A percentile compares a stretch with the other conserved stretches of the same genome.
These are phyloP conservation scores for Parathielavia appendiculata DNA, from an alignment of 495 filamentous ascomycete genomes.

Conservation along the genomic window DNA sequence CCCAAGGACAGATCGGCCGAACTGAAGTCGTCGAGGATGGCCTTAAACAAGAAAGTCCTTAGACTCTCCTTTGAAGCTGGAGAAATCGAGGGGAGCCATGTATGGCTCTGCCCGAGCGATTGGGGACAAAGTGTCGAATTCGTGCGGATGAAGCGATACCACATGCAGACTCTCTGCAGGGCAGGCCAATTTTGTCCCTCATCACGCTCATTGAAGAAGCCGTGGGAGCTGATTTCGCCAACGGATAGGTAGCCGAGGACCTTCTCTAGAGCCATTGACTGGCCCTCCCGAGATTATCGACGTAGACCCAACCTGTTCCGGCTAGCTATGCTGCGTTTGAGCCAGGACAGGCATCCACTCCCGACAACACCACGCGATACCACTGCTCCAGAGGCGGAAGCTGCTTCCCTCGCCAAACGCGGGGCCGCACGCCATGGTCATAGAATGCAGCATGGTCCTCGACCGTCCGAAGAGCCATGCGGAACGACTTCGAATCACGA, in stretches of 20 bases:
- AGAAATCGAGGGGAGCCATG: too few relatives aligned
- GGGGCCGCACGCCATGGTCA: conserved; percentile 12
- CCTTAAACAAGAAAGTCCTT: too few relatives aligned
- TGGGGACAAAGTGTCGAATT: too few relatives aligned
- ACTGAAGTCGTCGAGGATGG: too few relatives aligned
- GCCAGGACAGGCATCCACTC: conserved; percentile 5
- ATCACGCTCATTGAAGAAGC: too few relatives aligned
- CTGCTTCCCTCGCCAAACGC: conserved; percentile 15
- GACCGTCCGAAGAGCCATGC: conserved; percentile 11
- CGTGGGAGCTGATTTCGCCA: too few relatives aligned
- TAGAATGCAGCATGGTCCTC: conserved; percentile 15
- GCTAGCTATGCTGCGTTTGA: conserved; percentile 1
- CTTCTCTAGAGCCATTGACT: conserved; percentile 4
- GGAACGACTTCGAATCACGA: conserved; percentile 16
- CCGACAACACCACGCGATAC: conserved; percentile 2
- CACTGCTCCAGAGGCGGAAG: conserved; percentile 13
- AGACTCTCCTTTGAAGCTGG: too few relatives aligned
- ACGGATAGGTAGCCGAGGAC: neutral
- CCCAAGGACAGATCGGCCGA: too few relatives aligned
- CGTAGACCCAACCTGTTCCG: conserved; percentile 4
- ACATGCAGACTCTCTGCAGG: too few relatives aligned
- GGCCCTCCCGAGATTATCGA: conserved; percentile 5
- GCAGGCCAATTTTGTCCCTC: too few relatives aligned
- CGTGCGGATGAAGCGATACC: too few relatives aligned
- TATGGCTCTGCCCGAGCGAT: too few relatives aligned